A percentile compares a stretch with the other conserved stretches of the same genome.
Conservation (phyloP, 495 filamentous ascomycete species). For the Penicillium taxi region DNA sequence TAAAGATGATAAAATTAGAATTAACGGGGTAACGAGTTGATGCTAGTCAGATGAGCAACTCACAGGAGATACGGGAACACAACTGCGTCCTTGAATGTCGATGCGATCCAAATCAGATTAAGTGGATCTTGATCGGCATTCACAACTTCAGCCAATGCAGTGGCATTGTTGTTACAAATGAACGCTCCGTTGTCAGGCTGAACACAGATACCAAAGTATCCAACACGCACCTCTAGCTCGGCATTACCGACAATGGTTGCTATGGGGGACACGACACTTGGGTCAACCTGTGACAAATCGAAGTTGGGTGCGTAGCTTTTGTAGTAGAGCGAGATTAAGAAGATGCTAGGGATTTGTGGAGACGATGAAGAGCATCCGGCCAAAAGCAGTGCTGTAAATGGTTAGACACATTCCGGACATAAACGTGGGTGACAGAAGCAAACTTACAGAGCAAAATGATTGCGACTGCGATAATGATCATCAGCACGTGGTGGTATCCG, state of each 20-base stretch:
- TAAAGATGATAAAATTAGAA: slow-evolving; percentile 6
- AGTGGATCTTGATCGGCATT: slow-evolving; percentile 60
- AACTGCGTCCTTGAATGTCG: slow-evolving; percentile 63
- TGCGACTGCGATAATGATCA: slow-evolving; percentile 89
- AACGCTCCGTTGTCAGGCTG: slow-evolving; percentile 54
- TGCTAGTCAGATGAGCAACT: slow-evolving; percentile 15
- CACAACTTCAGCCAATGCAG: slow-evolving; percentile 53
- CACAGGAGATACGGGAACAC: slow-evolving; percentile 65
- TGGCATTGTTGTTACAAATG: slow-evolving; percentile 62
- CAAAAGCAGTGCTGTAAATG: slow-evolving; percentile 49
- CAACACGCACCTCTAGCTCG: slow-evolving; percentile 59
- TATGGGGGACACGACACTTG: slow-evolving; percentile 62
- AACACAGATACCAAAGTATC: slow-evolving; percentile 65
- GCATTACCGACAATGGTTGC: slow-evolving; percentile 58
- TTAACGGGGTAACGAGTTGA: neutral
- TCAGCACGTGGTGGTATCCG: slow-evolving; percentile 97
- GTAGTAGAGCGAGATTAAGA: slow-evolving; percentile 65
- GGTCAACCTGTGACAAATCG: slow-evolving; percentile 71
- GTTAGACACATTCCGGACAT: slow-evolving; percentile 20
- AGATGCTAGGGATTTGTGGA: slow-evolving; percentile 59
- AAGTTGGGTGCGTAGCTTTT: slow-evolving; percentile 53
- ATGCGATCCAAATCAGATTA: slow-evolving; percentile 64
- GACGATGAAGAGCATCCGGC: slow-evolving; percentile 65
- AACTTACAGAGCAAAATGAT: slow-evolving; percentile 92
- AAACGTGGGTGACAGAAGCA: neutral